Evolutionary conservation across 169 alveolate genomes (phyloP).

Genomic region (Plasmodium relictum): DNA sequence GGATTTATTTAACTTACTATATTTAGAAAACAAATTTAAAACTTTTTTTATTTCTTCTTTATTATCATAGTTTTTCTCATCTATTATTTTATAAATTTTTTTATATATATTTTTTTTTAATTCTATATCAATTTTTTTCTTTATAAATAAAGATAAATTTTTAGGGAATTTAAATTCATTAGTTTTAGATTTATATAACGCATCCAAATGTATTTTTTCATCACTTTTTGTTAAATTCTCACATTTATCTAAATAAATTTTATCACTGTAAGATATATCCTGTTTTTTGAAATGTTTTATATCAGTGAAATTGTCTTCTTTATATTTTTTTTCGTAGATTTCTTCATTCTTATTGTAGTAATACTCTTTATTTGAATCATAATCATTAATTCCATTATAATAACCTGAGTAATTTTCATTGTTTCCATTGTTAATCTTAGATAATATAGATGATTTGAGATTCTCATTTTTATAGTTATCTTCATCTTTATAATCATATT

Average conservation of each 20-base stretch:
- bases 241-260: neutral
- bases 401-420: neutral
- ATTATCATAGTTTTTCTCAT: constrained; percentile 34
- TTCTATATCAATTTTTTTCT: neutral
- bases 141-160: neutral
- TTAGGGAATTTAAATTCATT: neutral
- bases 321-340: neutral
- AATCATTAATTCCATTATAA: neutral
- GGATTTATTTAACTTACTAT: neutral
- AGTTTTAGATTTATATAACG: neutral
- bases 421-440: neutral
- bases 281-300: neutral
- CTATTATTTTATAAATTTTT: constrained; percentile 14
- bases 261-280: neutral
- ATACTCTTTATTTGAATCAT: neutral
- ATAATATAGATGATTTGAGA: neutral
- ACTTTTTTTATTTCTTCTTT: constrained; percentile 6
- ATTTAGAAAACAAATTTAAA: constrained; percentile 16
- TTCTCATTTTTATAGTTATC: neutral
- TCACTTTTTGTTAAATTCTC: neutral
- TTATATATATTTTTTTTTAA: neutral
- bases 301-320: neutral
- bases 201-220: constrained; percentile 2
- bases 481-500: neutral
- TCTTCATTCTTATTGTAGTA: neutral